Evolutionary conservation across 345 rosid genomes (phyloP).

Genomic region (Brassica rapa): DNA sequence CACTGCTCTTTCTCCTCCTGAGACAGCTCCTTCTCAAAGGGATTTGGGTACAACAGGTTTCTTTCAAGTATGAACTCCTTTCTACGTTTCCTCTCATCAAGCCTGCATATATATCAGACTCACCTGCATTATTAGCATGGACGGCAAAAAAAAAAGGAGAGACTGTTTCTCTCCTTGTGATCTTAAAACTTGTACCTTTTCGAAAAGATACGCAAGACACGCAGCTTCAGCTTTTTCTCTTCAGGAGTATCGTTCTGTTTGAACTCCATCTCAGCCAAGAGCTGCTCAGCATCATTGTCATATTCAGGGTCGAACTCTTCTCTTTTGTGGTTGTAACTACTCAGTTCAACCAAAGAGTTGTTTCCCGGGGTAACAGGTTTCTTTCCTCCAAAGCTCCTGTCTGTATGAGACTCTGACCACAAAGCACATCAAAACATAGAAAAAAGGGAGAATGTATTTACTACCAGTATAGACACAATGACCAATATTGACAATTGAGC

Average conservation of each 20-base stretch:
- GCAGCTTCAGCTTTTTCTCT: slow-evolving; percentile 79
- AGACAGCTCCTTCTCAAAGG: slow-evolving; percentile 71
- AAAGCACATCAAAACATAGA: slow-evolving; percentile 26
- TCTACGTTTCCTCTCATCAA: slow-evolving; percentile 91
- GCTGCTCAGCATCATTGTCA: slow-evolving; percentile 94
- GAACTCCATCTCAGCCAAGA: slow-evolving; percentile 97
- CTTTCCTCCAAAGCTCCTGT: slow-evolving; percentile 67
- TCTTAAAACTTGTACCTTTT: slow-evolving; percentile 56
- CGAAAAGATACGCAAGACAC: slow-evolving; percentile 76
- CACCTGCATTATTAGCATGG: slow-evolving; percentile 11
- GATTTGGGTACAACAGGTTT: slow-evolving; percentile 69
- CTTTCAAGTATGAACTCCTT: slow-evolving; percentile 92
- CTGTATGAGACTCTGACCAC: slow-evolving; percentile 63
- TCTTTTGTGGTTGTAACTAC: slow-evolving; percentile 83
- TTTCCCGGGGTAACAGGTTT: slow-evolving; percentile 58
- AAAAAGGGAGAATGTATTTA: slow-evolving; percentile 5
- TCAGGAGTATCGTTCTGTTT: slow-evolving; percentile 86
- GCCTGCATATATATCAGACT: slow-evolving; percentile 51
- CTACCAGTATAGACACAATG: slow-evolving; percentile 14
- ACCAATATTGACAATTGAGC: not conserved
- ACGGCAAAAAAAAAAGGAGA: not conserved
- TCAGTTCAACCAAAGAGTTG: slow-evolving; percentile 69
- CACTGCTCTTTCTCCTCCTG: slow-evolving; percentile 80
- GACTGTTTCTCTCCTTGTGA: slow-evolving; percentile 1
- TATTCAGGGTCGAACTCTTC: slow-evolving; percentile 92